phyloP scores from a whole-genome alignment of 306 rosid genomes.

The Pachyrhizus erosus region DNA sequence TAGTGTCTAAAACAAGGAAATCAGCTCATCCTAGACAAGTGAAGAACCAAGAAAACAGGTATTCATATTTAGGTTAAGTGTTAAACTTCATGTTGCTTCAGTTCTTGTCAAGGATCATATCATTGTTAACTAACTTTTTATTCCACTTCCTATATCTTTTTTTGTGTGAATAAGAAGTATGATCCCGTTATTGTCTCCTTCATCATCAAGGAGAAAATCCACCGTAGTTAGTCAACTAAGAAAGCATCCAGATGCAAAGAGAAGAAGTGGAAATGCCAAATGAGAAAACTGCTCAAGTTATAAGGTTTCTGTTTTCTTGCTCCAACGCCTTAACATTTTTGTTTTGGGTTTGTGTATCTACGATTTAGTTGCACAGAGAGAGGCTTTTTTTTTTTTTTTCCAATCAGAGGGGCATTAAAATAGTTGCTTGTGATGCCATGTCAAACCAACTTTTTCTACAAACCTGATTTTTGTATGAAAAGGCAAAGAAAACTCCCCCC shows the following conservation, averaged over 20 bases:
- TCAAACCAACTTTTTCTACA: slow-evolving; percentile 37
- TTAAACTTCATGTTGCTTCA: slow-evolving; percentile 25
- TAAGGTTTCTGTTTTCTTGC: slow-evolving; percentile 6
- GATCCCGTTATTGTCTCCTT: slow-evolving; percentile 66
- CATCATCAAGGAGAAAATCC: slow-evolving; percentile 65
- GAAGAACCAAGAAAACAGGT: slow-evolving; percentile 74
- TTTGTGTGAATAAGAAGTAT: slow-evolving; percentile 55
- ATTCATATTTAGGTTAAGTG: slow-evolving; percentile 3
- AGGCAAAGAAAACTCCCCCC: not conserved
- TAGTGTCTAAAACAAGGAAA: slow-evolving; percentile 60
- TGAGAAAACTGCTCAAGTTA: slow-evolving; percentile 45
- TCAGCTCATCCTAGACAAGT: slow-evolving; percentile 39
- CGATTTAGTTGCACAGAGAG: slow-evolving; percentile 42
- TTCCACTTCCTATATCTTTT: not conserved
- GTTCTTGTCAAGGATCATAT: slow-evolving; percentile 25
- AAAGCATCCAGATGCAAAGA: slow-evolving; percentile 68
- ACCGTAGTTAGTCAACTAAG: slow-evolving; percentile 51
- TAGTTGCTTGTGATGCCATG: slow-evolving; percentile 42
- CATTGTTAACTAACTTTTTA: slow-evolving; percentile 24
- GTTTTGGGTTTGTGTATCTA: slow-evolving; percentile 30
- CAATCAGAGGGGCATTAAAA: slow-evolving; percentile 46
- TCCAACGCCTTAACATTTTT: slow-evolving; percentile 22
- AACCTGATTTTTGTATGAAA: not conserved
- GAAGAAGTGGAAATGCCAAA: slow-evolving; percentile 61
- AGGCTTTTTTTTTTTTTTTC: slow-evolving; percentile 2